A percentile compares a stretch with the other conserved stretches of the same genome.
These are phyloP conservation scores for Neofusicoccum sp. DNA, from an alignment of 2,329 filamentous ascomycete species.

Conservation along the genomic window DNA sequence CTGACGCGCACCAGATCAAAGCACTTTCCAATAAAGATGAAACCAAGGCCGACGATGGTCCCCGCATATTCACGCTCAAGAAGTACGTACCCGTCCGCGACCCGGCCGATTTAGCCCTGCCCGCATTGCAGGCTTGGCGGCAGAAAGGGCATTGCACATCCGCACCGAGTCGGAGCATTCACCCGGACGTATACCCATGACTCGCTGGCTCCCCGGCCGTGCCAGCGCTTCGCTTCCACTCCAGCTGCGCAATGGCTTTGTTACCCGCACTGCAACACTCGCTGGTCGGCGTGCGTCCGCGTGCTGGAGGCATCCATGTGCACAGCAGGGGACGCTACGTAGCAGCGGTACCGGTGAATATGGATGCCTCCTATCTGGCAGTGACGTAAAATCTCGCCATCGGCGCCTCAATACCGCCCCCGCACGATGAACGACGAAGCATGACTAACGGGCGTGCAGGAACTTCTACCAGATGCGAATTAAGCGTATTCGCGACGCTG, in stretches of 20 bases:
- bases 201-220: background rate
- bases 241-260: background rate
- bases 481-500: slow-evolving; percentile 73
- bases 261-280: background rate
- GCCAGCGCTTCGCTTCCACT: background rate
- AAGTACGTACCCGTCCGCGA: slow-evolving; percentile 53
- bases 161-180: background rate
- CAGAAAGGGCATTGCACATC: background rate
- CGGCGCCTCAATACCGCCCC: background rate
- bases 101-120: background rate
- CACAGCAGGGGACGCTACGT: background rate
- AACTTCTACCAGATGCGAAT: slow-evolving; percentile 84
- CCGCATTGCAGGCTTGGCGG: background rate
- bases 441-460: slow-evolving; percentile 44
- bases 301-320: background rate
- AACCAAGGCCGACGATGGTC: slow-evolving; percentile 60
- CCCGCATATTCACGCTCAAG: slow-evolving; percentile 79
- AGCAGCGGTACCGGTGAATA: background rate
- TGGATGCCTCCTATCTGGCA: no score
- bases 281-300: background rate
- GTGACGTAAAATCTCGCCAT: background rate
- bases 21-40: slow-evolving; percentile 47
- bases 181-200: background rate
- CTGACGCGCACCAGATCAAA: slow-evolving; percentile 37
- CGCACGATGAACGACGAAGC: background rate